Evolutionary conservation across 345 rosid genomes (phyloP).

Genomic region (Physaria fendleri): DNA sequence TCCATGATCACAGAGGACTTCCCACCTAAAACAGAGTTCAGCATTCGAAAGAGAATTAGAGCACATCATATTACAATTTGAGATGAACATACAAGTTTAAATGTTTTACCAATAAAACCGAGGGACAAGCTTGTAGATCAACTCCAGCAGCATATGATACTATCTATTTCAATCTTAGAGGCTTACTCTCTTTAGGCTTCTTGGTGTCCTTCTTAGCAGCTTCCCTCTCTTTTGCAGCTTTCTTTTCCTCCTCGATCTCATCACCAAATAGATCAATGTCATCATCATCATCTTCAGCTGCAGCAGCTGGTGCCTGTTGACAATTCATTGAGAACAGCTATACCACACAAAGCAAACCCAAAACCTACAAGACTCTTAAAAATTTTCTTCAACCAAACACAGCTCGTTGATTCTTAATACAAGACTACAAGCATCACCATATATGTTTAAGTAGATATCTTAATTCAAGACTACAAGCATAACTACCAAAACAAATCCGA

Average conservation of each 20-base stretch:
- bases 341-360: not conserved
- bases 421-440: not conserved
- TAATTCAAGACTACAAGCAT: too few relatives aligned
- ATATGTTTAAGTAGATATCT: too few relatives aligned
- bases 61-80: too few relatives aligned
- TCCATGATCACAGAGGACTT: slow-evolving; percentile 90
- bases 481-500: too few relatives aligned
- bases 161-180: too few relatives aligned
- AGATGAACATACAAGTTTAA: not conserved
- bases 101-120: too few relatives aligned
- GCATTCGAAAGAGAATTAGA: too few relatives aligned
- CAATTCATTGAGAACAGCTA: not conserved
- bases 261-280: slow-evolving; percentile 96
- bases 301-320: slow-evolving; percentile 46
- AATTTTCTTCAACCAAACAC: too few relatives aligned
- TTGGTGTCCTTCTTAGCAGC: slow-evolving; percentile 65
- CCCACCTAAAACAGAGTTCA: slow-evolving; percentile 46
- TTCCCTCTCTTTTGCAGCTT: slow-evolving; percentile 86
- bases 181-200: slow-evolving; percentile 68
- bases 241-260: slow-evolving; percentile 94
- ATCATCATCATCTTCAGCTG: slow-evolving; percentile 63
- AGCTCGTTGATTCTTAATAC: not conserved
- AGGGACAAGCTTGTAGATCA: not conserved
- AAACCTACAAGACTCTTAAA: not conserved
- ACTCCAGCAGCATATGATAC: not conserved